phyloP scores from a whole-genome alignment of 805 yeast genomes.

The Monosporozyma solicola region DNA sequence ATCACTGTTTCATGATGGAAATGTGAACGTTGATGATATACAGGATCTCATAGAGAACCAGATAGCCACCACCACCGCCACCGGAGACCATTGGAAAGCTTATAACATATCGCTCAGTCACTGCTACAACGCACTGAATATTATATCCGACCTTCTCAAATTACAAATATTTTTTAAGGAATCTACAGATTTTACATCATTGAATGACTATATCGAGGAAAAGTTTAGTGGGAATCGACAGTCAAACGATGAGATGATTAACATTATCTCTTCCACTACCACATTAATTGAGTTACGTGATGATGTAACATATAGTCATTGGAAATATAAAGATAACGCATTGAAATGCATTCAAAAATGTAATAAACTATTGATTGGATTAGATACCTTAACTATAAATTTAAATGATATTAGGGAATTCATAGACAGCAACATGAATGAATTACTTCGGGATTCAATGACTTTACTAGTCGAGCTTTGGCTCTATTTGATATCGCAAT shows the following conservation, averaged over 20 bases:
- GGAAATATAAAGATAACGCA: conserved; percentile 38
- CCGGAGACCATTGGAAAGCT: neutral
- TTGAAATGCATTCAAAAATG: conserved; percentile 45
- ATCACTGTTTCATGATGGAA: conserved; percentile 2
- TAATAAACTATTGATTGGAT: conserved; percentile 27
- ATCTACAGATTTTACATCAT: conserved; percentile 3
- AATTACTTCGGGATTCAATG: conserved; percentile 40
- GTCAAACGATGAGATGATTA: neutral
- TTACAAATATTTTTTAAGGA: conserved; percentile 16
- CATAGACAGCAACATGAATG: conserved; percentile 29
- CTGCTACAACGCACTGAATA: conserved; percentile 21
- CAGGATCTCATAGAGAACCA: neutral
- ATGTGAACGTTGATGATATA: neutral
- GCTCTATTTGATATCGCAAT: conserved; percentile 14
- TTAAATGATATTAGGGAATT: conserved; percentile 11
- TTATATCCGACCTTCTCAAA: conserved; percentile 22
- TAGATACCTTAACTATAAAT: conserved; percentile 12
- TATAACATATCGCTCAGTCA: conserved; percentile 12
- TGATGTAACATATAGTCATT: neutral
- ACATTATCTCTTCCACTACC: neutral
- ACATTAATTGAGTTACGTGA: neutral
- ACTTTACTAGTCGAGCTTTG: conserved; percentile 25
- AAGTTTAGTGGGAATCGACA: neutral
- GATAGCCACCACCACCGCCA: neutral
- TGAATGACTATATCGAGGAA: neutral